These are phyloP conservation scores for Durio zibethinus DNA, from an alignment of 345 rosid species.

Conservation along the genomic window DNA sequence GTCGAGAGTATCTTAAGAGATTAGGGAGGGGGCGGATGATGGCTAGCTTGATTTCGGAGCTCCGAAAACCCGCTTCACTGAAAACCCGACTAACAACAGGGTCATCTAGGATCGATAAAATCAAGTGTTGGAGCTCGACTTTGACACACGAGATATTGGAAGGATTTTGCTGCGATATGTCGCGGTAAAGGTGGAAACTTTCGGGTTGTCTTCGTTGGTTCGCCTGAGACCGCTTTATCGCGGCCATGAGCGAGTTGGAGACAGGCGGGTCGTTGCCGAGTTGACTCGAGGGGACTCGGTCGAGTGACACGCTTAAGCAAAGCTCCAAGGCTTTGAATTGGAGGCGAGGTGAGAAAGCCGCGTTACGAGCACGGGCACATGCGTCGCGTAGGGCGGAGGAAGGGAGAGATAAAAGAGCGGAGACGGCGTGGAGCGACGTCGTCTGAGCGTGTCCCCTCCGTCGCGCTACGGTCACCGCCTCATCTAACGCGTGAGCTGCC, in stretches of 20 bases:
- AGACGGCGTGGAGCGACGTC: conserved; percentile 84
- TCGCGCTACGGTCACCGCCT: conserved; percentile 72
- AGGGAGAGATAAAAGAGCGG: conserved; percentile 67
- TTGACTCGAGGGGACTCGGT: conserved; percentile 73
- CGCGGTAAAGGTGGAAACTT: conserved; percentile 71
- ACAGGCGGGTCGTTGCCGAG: conserved; percentile 60
- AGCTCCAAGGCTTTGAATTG: conserved; percentile 88
- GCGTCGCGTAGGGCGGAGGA: conserved; percentile 74
- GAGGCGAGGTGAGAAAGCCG: conserved; percentile 65
- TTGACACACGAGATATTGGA: conserved; percentile 47
- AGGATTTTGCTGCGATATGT: conserved; percentile 43
- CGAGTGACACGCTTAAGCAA: conserved; percentile 74
- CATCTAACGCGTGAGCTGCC: conserved; percentile 74
- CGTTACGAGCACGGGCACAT: conserved; percentile 65
- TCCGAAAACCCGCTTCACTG: conserved; percentile 82
- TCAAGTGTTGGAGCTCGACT: conserved; percentile 77
- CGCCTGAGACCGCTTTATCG: conserved; percentile 92
- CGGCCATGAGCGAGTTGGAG: conserved; percentile 95
- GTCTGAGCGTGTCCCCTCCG: conserved; percentile 74
- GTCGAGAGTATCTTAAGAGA: conserved; percentile 47
- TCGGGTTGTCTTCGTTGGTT: conserved; percentile 85
- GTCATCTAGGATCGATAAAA: conserved; percentile 80
- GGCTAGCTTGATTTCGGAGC: conserved; percentile 81
- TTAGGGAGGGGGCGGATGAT: conserved; percentile 75
- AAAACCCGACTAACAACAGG: conserved; percentile 91